These are phyloP conservation scores for Trichophyton mentagrophytes DNA, from an alignment of 2,329 filamentous ascomycete species.

Conservation along the genomic window DNA sequence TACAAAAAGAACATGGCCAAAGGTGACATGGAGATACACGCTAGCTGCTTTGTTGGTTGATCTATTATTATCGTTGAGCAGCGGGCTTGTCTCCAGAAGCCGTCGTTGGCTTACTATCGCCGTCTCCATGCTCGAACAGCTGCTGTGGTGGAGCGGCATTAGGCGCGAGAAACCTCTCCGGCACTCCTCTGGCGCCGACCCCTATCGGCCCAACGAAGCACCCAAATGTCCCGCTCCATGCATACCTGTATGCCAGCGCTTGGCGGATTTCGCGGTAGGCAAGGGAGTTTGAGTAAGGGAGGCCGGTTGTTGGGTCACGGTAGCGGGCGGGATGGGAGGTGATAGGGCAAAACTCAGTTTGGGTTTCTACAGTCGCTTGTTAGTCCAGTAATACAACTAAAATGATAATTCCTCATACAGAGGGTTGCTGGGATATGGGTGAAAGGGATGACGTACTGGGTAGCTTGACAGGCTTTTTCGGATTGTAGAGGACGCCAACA, in stretches of 20 bases:
- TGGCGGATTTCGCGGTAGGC: constrained; percentile 70
- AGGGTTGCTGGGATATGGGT: background rate
- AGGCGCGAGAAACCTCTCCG: constrained; percentile 52
- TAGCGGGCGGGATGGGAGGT: constrained; percentile 72
- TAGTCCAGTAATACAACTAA: background rate
- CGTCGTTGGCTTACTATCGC: background rate
- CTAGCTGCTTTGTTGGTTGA: no score
- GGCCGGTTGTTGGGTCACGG: constrained; percentile 68
- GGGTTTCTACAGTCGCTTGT: constrained; percentile 25
- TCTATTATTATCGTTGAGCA: background rate
- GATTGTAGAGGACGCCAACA: constrained; percentile 44
- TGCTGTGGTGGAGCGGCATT: constrained; percentile 13
- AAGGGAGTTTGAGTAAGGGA: constrained; percentile 65
- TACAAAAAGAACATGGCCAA: background rate
- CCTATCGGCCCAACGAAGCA: constrained; percentile 61
- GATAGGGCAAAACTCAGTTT: constrained; percentile 57
- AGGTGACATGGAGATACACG: background rate
- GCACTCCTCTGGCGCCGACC: constrained; percentile 60
- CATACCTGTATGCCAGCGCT: constrained; percentile 58
- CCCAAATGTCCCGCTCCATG: constrained; percentile 69
- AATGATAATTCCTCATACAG: background rate
- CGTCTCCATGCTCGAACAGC: background rate
- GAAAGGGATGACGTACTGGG: constrained; percentile 30
- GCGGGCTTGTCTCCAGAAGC: background rate
- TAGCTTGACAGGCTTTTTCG: constrained; percentile 36